Evolutionary conservation across 2,329 filamentous ascomycete genomes (phyloP).

Genomic region (Aspergillus quadrilineatus): DNA sequence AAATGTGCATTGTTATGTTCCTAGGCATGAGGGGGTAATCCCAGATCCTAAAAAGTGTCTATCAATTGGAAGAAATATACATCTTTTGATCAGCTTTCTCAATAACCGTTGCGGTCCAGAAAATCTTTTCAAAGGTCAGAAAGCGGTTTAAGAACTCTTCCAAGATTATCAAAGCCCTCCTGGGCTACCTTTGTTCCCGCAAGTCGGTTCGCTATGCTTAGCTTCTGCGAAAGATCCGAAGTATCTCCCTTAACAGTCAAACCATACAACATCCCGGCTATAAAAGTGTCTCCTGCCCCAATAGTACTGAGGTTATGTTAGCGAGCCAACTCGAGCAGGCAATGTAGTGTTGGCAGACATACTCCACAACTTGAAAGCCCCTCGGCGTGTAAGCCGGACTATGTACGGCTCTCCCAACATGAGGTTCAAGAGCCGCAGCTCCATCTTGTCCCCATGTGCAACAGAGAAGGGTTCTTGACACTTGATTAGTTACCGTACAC

Average conservation of each 20-base stretch:
- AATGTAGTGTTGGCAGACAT: conserved; percentile 37
- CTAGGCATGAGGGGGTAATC: too few species aligned
- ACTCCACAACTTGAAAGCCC: conserved; percentile 58
- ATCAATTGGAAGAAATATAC: too few species aligned
- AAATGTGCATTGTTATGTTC: too few species aligned
- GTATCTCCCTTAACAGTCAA: conserved; percentile 51
- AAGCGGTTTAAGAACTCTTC: conserved; percentile 20
- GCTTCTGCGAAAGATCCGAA: conserved; percentile 51
- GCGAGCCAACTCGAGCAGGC: background rate
- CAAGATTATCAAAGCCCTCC: conserved; percentile 63
- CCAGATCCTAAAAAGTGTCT: too few species aligned
- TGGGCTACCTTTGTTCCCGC: conserved; percentile 67
- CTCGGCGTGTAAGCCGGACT: conserved; percentile 45
- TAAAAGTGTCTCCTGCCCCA: conserved; percentile 74
- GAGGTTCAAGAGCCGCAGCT: conserved; percentile 49
- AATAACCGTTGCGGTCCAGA: too few species aligned
- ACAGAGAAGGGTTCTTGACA: conserved; percentile 48
- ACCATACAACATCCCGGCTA: conserved; percentile 67
- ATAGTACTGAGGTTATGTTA: conserved; percentile 54
- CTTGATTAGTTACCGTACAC: background rate
- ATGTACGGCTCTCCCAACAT: conserved; percentile 35
- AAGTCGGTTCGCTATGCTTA: conserved; percentile 64
- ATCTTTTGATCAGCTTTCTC: too few species aligned
- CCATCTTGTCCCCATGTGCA: conserved; percentile 62
- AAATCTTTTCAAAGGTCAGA: too few species aligned